Percentiles rank a stretch among this genome's conserved stretches.
Conservation (phyloP, 345 rosid species). For the Eucalyptus camaldulensis region DNA sequence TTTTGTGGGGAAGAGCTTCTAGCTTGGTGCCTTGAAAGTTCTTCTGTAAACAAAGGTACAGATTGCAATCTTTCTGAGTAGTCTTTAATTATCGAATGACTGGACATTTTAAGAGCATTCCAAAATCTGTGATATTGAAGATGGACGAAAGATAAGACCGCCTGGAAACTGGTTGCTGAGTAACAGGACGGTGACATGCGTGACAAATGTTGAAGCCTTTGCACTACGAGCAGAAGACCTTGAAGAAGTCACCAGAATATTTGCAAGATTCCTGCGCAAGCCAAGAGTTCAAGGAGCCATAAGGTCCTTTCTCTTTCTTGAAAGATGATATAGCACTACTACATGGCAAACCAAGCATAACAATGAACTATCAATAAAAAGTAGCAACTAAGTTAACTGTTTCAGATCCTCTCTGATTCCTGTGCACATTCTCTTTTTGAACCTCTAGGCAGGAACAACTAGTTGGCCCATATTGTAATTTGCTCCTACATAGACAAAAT, state of each 20-base stretch:
- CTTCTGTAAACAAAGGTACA: slow-evolving; percentile 48
- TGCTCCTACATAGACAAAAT: neutral
- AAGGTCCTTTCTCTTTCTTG: slow-evolving; percentile 22
- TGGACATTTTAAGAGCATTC: neutral
- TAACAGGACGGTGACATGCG: slow-evolving; percentile 47
- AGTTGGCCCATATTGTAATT: neutral
- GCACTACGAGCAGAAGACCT: slow-evolving; percentile 71
- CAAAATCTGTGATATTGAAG: slow-evolving; percentile 14
- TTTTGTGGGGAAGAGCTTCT: slow-evolving; percentile 88
- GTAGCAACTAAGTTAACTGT: neutral
- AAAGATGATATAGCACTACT: neutral
- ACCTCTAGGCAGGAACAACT: neutral
- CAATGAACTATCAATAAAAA: neutral
- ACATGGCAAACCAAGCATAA: neutral
- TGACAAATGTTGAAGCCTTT: slow-evolving; percentile 78
- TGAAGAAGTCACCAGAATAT: slow-evolving; percentile 69
- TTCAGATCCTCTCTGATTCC: neutral
- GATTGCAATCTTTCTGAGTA: neutral
- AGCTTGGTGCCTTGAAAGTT: slow-evolving; percentile 80
- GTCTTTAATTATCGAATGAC: neutral
- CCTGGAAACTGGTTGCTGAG: slow-evolving; percentile 36
- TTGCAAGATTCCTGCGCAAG: slow-evolving; percentile 47
- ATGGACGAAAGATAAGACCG: slow-evolving; percentile 30
- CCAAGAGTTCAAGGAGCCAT: slow-evolving; percentile 78
- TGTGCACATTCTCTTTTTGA: neutral